Evolutionary conservation across 2,329 filamentous ascomycete species (phyloP), one percentile per base, ranked within the genome.

Genomic region (Xylaria sp.): DNA sequence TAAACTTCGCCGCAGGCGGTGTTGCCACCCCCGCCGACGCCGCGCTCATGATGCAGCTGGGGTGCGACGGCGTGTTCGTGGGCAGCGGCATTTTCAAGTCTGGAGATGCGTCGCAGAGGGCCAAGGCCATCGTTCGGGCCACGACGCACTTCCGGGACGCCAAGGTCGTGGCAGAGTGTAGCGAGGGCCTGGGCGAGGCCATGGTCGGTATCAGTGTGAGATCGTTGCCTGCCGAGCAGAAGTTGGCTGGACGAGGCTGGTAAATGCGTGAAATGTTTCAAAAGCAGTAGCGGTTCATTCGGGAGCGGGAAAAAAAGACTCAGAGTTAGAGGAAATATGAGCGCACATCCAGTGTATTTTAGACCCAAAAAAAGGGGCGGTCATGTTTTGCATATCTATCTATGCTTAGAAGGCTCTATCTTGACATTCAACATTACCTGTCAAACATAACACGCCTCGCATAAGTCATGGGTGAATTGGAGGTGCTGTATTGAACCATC

Each of bases 11-110:
- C 0, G 96, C 96, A 3, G 96, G 96, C n/a, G 96, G 96, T 66
- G 92, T 99, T n/a, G 96, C 96, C n/a, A 99, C 96, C 0, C 96
- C 96, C 0, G 96, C 96, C 0, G 96, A 99, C 81, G 96, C 96
- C 0, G 96, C 96, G 2, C 85, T 99, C 68, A 83, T 99, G 95
- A 99, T 99, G 96, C 95, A 98, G 86, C 85, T 99, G 72, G 96
- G 96, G 69, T 98, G 96, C 79, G 96, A 99, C 78, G 96, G 96
- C 67, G 96, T 99, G 42, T 99, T 99, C 79, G 96, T 99, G 42
- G 96, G 96, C 33, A 94, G 90, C 66, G 96, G 96, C 33, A 98
- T 98, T 81, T 99, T 99, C 89, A 98, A 98, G 89, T 93, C 90
- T 5, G 95, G 95, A 20, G 91, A 98, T 81, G 92, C 96, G 26